Evolutionary conservation across 345 rosid species (phyloP).

Genomic region (Gossypium ekmanianum): DNA sequence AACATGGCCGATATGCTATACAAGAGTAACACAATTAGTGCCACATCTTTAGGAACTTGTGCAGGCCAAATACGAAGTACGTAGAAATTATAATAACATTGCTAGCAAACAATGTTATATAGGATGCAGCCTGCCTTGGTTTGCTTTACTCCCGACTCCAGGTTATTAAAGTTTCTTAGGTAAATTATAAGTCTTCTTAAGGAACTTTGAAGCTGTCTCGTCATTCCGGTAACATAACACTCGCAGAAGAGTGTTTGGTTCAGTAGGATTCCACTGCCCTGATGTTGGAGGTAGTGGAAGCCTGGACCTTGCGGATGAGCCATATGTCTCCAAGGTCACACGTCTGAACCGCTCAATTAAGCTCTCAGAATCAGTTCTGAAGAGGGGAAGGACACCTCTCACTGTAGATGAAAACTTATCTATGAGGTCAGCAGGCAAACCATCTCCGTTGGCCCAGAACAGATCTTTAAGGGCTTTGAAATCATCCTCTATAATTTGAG

Average conservation of each 20-base stretch:
- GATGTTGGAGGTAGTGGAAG: conserved; percentile 88
- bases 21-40: conserved; percentile 13
- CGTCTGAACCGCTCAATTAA: conserved; percentile 77
- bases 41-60: neutral
- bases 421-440: conserved; percentile 70
- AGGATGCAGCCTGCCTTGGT: conserved; percentile 21
- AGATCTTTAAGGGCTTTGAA: conserved; percentile 80
- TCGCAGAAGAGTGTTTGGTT: conserved; percentile 82
- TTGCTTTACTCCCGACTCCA: conserved; percentile 13
- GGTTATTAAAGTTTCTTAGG: conserved; percentile 59
- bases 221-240: conserved; percentile 87
- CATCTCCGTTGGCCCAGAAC: conserved; percentile 96
- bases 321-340: conserved; percentile 63
- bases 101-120: conserved; percentile 6
- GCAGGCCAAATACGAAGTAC: neutral
- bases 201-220: conserved; percentile 73
- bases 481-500: conserved; percentile 79
- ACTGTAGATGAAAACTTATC: conserved; percentile 65
- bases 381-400: conserved; percentile 72
- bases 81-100: neutral
- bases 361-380: conserved; percentile 74
- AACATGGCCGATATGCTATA: neutral
- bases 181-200: conserved; percentile 80
- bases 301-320: conserved; percentile 74
- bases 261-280: conserved; percentile 86